Percentiles rank a stretch among this genome's conserved stretches.
phyloP scores from a whole-genome alignment of 1,139 yeast genomes.

The Taphrina wiesneri region DNA sequence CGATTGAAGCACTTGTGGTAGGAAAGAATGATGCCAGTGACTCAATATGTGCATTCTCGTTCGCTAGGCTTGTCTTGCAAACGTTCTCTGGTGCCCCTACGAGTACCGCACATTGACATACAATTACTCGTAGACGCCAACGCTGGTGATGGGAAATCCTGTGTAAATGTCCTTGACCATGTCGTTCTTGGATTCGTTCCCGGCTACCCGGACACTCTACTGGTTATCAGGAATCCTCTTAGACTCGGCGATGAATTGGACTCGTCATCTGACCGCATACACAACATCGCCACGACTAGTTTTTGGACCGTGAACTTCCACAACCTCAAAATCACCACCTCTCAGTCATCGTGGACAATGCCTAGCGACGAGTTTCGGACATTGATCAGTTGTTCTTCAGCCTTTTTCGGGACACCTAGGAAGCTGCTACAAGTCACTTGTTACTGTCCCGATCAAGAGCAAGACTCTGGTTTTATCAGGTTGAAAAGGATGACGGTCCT shows the following conservation, averaged over 20 bases:
- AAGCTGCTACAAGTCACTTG: background rate
- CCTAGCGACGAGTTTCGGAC: background rate
- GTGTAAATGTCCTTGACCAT: background rate
- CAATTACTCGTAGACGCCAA: background rate
- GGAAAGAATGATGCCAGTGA: no score
- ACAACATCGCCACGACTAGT: background rate
- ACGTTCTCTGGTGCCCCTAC: no score
- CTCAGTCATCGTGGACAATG: background rate
- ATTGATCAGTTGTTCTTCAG: background rate
- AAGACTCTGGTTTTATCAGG: background rate
- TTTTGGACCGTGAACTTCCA: background rate
- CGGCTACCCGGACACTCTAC: background rate
- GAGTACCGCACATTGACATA: background rate
- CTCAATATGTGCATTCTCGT: no score
- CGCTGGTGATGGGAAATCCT: background rate
- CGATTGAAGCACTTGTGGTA: no score
- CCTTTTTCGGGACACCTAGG: background rate
- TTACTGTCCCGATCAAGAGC: background rate
- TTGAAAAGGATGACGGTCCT: background rate
- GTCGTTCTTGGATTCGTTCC: conserved; percentile 18
- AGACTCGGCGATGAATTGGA: background rate
- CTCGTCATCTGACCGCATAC: background rate
- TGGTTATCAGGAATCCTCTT: background rate
- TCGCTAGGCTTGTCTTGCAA: no score
- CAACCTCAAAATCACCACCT: background rate